phyloP scores from a whole-genome alignment of 2,329 filamentous ascomycete species.

The Hysterium pulicare region DNA sequence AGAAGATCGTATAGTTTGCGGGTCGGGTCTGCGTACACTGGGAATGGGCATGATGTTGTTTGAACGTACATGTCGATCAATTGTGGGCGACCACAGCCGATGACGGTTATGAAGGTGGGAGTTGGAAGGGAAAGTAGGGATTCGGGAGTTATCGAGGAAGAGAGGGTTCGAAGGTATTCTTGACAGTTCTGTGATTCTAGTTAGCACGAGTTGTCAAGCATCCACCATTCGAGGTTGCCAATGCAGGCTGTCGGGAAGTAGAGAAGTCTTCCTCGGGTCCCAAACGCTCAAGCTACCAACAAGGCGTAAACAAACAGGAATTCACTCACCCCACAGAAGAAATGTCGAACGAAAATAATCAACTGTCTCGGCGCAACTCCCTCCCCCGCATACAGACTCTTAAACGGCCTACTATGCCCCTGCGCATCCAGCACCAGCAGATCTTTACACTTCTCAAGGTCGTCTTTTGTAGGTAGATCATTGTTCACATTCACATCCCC shows the following conservation, averaged over 20 bases:
- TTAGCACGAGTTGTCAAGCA: too few relatives aligned
- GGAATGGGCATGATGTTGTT: constrained; percentile 64
- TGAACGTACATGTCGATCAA: constrained; percentile 65
- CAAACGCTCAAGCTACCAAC: too few relatives aligned
- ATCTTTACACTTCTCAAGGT: constrained; percentile 27
- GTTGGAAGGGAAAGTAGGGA: constrained; percentile 47
- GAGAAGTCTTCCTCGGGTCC: too few relatives aligned
- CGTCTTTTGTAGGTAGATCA: constrained; percentile 30
- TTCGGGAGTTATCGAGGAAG: constrained; percentile 51
- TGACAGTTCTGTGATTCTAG: constrained; percentile 71
- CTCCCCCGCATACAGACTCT: constrained; percentile 32
- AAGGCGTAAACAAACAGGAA: too few relatives aligned
- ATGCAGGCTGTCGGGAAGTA: too few relatives aligned
- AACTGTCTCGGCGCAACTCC: constrained; percentile 51
- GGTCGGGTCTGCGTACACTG: constrained; percentile 74
- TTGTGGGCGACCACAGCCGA: constrained; percentile 68
- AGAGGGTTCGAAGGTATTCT: constrained; percentile 65
- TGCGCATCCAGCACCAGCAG: constrained; percentile 35
- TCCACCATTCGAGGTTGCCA: too few relatives aligned
- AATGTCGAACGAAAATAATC: constrained; percentile 73
- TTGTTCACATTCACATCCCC: constrained; percentile 37
- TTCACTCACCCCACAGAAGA: constrained; percentile 76
- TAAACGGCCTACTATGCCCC: constrained; percentile 35
- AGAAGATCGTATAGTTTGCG: constrained; percentile 63
- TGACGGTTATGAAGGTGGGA: constrained; percentile 62